Evolutionary conservation across 148 eudicot genomes (phyloP).

Genomic region (Talinum fruticosum): DNA sequence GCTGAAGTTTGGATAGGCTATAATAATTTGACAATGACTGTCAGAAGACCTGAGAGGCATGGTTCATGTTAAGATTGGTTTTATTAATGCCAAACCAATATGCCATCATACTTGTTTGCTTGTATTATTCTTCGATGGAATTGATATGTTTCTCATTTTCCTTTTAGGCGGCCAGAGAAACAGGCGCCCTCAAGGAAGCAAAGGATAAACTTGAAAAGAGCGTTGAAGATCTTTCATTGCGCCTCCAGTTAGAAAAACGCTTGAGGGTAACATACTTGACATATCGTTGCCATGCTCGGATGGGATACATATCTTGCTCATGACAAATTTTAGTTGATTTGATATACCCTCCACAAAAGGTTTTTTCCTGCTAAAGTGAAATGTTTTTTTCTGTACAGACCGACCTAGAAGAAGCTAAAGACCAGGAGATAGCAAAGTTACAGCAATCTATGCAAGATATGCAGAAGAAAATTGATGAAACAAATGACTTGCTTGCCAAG

Average conservation of each 20-base stretch:
- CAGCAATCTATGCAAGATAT: slow-evolving; percentile 65
- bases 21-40: background rate
- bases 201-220: slow-evolving; percentile 86
- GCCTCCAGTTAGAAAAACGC: slow-evolving; percentile 81
- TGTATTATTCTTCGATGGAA: background rate
- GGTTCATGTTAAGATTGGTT: background rate
- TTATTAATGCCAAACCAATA: slow-evolving; percentile 6
- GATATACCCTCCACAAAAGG: background rate
- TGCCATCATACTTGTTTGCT: slow-evolving; percentile 2
- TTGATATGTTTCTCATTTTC: slow-evolving; percentile 15
- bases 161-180: slow-evolving; percentile 75
- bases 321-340: slow-evolving; percentile 1
- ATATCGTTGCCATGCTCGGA: slow-evolving; percentile 2
- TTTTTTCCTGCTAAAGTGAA: background rate
- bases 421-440: slow-evolving; percentile 61
- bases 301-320: background rate
- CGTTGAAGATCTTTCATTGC: slow-evolving; percentile 80
- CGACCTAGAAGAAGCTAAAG: slow-evolving; percentile 83
- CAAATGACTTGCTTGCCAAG: slow-evolving; percentile 51
- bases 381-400: slow-evolving; percentile 37
- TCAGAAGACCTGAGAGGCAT: background rate
- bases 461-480: slow-evolving; percentile 61
- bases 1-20: background rate
- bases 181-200: slow-evolving; percentile 81
- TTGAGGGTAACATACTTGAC: slow-evolving; percentile 57